Evolutionary conservation across 1,284 basidiomycete genomes (phyloP).

Genomic region (Ceratobasidium sp.): DNA sequence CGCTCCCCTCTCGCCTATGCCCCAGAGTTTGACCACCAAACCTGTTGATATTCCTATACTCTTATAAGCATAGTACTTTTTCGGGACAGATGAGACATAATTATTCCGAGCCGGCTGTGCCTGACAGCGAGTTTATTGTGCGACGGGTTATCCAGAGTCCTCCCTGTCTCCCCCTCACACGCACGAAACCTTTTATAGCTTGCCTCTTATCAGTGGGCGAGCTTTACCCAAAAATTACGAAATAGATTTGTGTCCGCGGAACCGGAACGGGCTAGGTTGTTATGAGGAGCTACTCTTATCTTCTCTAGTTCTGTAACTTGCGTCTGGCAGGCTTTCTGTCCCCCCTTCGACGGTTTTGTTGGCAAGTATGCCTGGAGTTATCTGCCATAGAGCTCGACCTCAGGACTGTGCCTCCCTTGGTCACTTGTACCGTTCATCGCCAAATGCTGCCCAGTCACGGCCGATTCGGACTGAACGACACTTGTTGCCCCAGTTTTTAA

Average conservation of each 20-base stretch:
- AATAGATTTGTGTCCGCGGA: slow-evolving; percentile 22
- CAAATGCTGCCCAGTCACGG: background rate
- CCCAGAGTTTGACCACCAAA: background rate
- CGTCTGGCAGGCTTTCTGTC: background rate
- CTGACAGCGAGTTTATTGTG: background rate
- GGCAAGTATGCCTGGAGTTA: slow-evolving; percentile 29
- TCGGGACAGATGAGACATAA: background rate
- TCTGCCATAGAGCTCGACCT: slow-evolving; percentile 28
- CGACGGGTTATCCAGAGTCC: background rate
- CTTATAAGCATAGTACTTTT: background rate
- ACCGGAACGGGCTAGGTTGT: slow-evolving; percentile 18
- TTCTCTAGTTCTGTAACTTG: background rate
- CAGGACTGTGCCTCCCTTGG: slow-evolving; percentile 30
- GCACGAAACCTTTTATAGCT: background rate
- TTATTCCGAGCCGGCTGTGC: background rate
- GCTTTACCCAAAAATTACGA: slow-evolving; percentile 33
- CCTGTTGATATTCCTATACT: background rate
- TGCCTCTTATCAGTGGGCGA: background rate
- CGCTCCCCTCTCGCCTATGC: background rate
- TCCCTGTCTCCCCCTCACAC: background rate
- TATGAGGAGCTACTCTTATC: slow-evolving; percentile 13
- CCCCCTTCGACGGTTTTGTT: background rate
- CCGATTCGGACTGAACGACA: slow-evolving; percentile 17
- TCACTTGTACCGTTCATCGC: slow-evolving; percentile 37
- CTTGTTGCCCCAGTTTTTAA: background rate